Evolutionary conservation across 805 yeast genomes (phyloP).

Genomic region (Blastobotrys attinorum): DNA sequence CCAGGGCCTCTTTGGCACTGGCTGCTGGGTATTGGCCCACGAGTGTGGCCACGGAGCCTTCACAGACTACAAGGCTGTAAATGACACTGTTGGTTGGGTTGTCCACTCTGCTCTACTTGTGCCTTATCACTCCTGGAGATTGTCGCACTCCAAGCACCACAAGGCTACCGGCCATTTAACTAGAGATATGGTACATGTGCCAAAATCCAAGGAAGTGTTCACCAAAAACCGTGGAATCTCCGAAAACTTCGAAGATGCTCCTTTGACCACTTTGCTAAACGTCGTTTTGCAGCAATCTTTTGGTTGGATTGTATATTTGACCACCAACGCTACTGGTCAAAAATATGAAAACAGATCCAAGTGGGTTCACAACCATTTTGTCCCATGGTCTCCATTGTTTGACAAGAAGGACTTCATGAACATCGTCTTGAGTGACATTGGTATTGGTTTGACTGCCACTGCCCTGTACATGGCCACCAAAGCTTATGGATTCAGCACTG

Average conservation of each 20-base stretch:
- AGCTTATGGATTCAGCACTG: conserved; percentile 53
- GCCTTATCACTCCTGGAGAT: conserved; percentile 85
- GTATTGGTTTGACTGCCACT: conserved; percentile 46
- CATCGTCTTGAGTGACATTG: conserved; percentile 66
- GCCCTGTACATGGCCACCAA: conserved; percentile 54
- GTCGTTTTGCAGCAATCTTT: conserved; percentile 63
- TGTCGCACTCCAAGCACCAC: conserved; percentile 79
- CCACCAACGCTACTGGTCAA: conserved; percentile 73
- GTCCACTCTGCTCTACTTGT: conserved; percentile 72
- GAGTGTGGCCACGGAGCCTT: conserved; percentile 91
- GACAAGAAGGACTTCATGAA: conserved; percentile 67
- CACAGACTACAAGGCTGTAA: conserved; percentile 60
- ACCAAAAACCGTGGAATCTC: conserved; percentile 28
- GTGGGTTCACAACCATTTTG: conserved; percentile 56
- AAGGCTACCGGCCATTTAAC: conserved; percentile 80
- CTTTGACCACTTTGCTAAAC: conserved; percentile 49
- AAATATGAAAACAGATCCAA: conserved; percentile 40
- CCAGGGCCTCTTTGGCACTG: conserved; percentile 65
- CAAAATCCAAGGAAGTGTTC: conserved; percentile 56
- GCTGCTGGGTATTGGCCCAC: conserved; percentile 81
- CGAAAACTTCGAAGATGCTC: conserved; percentile 68
- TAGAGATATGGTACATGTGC: conserved; percentile 81
- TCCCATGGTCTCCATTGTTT: conserved; percentile 66
- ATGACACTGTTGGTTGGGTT: conserved; percentile 77
- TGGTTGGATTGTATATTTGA: conserved; percentile 66